Conservation (phyloP, 2,329 filamentous ascomycete species). For the Paecilomyces sp. region DNA sequence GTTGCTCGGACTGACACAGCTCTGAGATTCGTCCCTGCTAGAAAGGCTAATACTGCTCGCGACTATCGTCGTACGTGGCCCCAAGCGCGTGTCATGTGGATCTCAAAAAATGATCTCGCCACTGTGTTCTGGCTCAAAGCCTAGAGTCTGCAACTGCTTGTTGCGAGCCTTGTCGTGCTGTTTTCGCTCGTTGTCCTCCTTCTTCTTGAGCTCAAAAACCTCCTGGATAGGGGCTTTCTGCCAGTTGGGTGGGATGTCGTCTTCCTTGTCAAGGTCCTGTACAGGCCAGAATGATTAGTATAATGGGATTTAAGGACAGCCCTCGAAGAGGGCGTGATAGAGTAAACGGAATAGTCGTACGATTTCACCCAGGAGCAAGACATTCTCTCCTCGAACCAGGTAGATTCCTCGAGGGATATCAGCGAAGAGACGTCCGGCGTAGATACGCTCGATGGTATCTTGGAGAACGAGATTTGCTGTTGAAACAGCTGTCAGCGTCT, state of each 20-base stretch:
- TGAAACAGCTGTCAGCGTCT: neutral
- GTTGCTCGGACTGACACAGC: neutral
- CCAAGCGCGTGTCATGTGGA: neutral
- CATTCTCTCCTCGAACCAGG: slow-evolving; percentile 91
- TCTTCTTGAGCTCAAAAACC: slow-evolving; percentile 66
- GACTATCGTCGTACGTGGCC: neutral
- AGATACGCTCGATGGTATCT: slow-evolving; percentile 84
- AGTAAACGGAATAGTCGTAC: slow-evolving; percentile 27
- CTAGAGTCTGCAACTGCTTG: slow-evolving; percentile 65
- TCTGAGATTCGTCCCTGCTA: neutral
- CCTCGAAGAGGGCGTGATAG: neutral
- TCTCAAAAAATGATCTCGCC: slow-evolving; percentile 65
- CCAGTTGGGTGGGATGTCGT: slow-evolving; percentile 69
- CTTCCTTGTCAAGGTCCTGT: slow-evolving; percentile 89
- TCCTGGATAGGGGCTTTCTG: slow-evolving; percentile 58
- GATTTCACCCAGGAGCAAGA: slow-evolving; percentile 90
- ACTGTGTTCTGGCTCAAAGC: slow-evolving; percentile 80
- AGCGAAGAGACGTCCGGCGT: slow-evolving; percentile 66
- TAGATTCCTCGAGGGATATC: slow-evolving; percentile 83
- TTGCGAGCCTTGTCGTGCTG: slow-evolving; percentile 63
- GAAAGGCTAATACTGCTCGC: neutral
- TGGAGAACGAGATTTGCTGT: slow-evolving; percentile 91
- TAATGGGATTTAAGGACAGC: neutral
- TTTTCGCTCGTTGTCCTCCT: slow-evolving; percentile 63
- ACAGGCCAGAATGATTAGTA: slow-evolving; percentile 2